These are phyloP conservation scores for Phytophthora idaei DNA, from an alignment of 352 stramenopile species.

Conservation along the genomic window DNA sequence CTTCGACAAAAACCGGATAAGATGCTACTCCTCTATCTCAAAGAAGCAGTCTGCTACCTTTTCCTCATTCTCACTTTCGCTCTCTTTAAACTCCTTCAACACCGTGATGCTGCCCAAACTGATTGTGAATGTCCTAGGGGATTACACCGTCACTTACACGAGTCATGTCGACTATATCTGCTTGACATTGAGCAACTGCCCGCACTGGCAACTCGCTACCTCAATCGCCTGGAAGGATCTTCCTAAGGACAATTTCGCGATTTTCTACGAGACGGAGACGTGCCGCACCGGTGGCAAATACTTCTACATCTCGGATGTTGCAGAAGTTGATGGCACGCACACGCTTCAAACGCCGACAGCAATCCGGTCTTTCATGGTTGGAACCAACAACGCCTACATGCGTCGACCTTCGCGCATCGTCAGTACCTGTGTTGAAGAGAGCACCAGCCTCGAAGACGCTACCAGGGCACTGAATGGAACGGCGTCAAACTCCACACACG, in stretches of 20 bases:
- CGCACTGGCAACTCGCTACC: background rate
- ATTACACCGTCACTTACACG: background rate
- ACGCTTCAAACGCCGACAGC: background rate
- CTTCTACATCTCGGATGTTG: background rate
- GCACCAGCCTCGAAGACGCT: background rate
- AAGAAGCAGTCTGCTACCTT: background rate
- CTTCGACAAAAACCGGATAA: background rate
- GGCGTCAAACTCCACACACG: background rate
- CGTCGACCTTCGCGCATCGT: background rate
- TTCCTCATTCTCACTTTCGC: background rate
- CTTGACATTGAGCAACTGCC: background rate
- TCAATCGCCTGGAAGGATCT: background rate
- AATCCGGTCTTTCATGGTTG: slow-evolving; percentile 6
- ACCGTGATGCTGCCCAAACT: background rate
- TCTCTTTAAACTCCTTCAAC: background rate
- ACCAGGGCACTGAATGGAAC: too few species aligned
- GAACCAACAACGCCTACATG: background rate
- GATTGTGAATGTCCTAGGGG: background rate
- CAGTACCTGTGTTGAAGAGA: background rate
- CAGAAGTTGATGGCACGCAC: background rate
- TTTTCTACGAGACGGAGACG: slow-evolving; percentile 4
- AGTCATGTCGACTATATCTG: background rate
- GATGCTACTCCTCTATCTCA: background rate
- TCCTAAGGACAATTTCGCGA: background rate
- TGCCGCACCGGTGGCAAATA: background rate